These are phyloP conservation scores for Basipetospora chlamydospora DNA, from an alignment of 2,329 filamentous ascomycete genomes.

Conservation along the genomic window DNA sequence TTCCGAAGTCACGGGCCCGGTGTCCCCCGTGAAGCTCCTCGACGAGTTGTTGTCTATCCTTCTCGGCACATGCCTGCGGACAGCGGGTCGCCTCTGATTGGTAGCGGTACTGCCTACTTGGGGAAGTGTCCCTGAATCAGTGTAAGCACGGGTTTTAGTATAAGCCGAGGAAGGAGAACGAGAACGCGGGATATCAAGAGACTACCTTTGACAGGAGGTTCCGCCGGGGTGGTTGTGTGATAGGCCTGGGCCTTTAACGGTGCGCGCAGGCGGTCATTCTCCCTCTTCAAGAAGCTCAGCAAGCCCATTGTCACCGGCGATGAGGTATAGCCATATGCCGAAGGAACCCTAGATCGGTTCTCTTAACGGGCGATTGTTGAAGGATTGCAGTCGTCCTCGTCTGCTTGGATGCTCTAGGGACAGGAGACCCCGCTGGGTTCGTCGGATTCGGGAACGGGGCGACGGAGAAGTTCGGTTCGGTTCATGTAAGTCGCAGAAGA, in stretches of 20 bases:
- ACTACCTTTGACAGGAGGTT: slow-evolving; percentile 4
- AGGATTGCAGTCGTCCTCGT: neutral
- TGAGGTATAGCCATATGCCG: slow-evolving; percentile 3
- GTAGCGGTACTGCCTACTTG: neutral
- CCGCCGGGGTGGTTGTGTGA: neutral
- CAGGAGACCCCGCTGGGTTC: no score
- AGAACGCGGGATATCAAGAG: no score
- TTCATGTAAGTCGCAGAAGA: no score
- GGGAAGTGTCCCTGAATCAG: slow-evolving; percentile 1
- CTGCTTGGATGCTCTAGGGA: neutral
- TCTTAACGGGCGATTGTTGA: neutral
- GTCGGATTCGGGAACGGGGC: no score
- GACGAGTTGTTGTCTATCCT: slow-evolving; percentile 1
- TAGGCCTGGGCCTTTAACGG: slow-evolving; percentile 5
- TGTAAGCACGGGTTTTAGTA: neutral
- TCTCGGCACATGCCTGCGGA: slow-evolving; percentile 4
- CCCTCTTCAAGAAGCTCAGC: slow-evolving; percentile 5
- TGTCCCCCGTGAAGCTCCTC: neutral
- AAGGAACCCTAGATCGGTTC: no score
- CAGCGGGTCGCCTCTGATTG: no score
- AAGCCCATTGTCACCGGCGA: slow-evolving; percentile 4
- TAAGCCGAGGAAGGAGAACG: no score
- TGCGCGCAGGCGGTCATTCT: slow-evolving; percentile 5
- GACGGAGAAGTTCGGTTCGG: no score
- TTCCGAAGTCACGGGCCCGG: neutral